phyloP scores from a whole-genome alignment of 441 rosid species.

The Gossypium schwendimanii region DNA sequence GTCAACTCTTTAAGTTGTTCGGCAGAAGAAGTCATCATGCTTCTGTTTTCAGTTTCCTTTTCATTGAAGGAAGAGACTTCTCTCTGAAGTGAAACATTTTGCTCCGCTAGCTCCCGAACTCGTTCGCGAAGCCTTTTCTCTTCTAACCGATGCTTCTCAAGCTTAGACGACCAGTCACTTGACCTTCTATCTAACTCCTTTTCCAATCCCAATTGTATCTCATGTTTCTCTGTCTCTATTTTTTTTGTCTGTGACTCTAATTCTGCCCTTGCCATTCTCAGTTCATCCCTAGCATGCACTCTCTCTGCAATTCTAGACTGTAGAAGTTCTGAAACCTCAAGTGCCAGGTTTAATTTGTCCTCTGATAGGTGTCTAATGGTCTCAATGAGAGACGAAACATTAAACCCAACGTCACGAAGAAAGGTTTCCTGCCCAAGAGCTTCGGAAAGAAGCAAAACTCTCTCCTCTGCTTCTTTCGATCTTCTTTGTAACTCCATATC shows the following conservation, averaged over 20 bases:
- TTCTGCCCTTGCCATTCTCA: constrained; percentile 48
- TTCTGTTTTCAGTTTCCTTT: constrained; percentile 60
- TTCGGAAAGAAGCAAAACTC: constrained; percentile 56
- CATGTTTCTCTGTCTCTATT: constrained; percentile 72
- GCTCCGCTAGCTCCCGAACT: constrained; percentile 92
- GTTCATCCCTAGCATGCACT: constrained; percentile 53
- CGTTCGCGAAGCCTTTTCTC: constrained; percentile 91
- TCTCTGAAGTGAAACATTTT: constrained; percentile 87
- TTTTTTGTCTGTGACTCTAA: constrained; percentile 43
- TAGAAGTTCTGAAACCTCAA: constrained; percentile 60
- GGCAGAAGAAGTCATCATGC: constrained; percentile 45
- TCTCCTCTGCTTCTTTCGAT: constrained; percentile 68
- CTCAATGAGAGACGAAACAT: constrained; percentile 55
- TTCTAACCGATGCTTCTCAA: constrained; percentile 69
- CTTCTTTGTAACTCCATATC: constrained; percentile 53
- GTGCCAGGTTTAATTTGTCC: constrained; percentile 68
- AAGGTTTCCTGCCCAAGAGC: constrained; percentile 55
- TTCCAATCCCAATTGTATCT: constrained; percentile 76
- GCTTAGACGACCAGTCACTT: constrained; percentile 74
- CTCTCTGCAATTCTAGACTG: constrained; percentile 59
- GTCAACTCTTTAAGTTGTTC: constrained; percentile 53
- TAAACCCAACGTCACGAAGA: constrained; percentile 47
- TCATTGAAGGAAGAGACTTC: constrained; percentile 64
- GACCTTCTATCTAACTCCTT: constrained; percentile 97
- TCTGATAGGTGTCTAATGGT: constrained; percentile 51